Evolutionary conservation across 768 basidiomycete species (phyloP), one percentile per base, ranked within the genome.

Genomic region (Chiua virens): DNA sequence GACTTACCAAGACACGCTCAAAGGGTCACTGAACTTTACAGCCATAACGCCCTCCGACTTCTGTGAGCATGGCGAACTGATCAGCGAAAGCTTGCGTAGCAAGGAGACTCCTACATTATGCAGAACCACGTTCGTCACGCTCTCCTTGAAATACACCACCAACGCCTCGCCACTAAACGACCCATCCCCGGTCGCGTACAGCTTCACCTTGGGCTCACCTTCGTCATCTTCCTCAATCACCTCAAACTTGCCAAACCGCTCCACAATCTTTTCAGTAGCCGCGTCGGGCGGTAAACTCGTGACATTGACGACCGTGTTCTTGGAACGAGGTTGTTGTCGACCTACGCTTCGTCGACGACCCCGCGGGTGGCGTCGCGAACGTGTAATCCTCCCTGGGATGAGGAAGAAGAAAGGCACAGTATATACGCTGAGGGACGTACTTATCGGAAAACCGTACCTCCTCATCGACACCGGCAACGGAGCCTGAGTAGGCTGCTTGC

Each of bases 401-500:
- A 52, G 42, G 45, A 27, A 30, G 30, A 30, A 47, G 53, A 55
- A 48, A 59, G 55, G n/a, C n/a, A n/a, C n/a, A n/a, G 60, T 59
- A 61, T 59, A 55, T 61, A 58, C 42, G 61, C 45, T 47, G 55
- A 42, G 53, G 63, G 55, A 58, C 49, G 60, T 52, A 55, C 59
- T 34, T 32, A 54, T 54, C 49, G 42, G 46, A 54, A 50, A 56
- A 50, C 71, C 84, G 65, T 67, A 92, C 95, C 73, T 85, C 81
- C 76, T 98, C 97, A 65, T 99, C 96, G 20, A 99, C 94, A 10
- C 96, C 97, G 14, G 76, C 78, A 2, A 99, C 77, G 1, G n/a
- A n/a, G n/a, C n/a, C n/a, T n/a, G 92, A 87, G 70, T 99, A 99
- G 2, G 93, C 95, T 1, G 92, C 94, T 74, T 98, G 97, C 66